These are phyloP conservation scores for Coemansia sp. DNA, from an alignment of 192 early-diverging fungal genomes.

Conservation along the genomic window DNA sequence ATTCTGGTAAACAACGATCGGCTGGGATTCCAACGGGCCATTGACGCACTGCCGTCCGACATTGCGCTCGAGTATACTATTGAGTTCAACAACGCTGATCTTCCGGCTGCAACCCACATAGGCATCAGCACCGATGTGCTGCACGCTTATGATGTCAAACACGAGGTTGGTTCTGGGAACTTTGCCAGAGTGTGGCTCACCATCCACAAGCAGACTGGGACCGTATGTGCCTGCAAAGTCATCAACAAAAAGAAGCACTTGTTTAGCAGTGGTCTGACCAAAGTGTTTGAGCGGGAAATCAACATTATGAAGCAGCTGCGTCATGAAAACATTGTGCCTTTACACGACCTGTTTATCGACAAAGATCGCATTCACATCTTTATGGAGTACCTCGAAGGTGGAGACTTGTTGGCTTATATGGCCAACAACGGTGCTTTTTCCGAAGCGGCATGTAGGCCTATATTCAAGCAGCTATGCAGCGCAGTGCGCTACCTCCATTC, in stretches of 20 bases:
- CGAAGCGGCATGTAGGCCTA: conserved; percentile 35
- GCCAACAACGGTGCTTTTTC: conserved; percentile 35
- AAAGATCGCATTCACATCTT: conserved; percentile 52
- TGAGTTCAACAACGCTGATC: conserved; percentile 13
- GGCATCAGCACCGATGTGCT: conserved; percentile 12
- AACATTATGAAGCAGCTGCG: conserved; percentile 39
- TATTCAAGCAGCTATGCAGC: conserved; percentile 49
- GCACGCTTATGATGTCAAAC: conserved; percentile 50
- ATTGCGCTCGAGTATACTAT: conserved; percentile 47
- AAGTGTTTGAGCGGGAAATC: conserved; percentile 51
- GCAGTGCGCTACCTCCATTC: conserved; percentile 73
- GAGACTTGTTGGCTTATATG: conserved; percentile 48
- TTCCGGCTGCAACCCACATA: too few species aligned
- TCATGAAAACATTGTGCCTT: conserved; percentile 42
- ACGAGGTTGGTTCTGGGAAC: conserved; percentile 46
- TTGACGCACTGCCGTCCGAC: conserved; percentile 28
- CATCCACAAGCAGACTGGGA: conserved; percentile 47
- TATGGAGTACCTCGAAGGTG: conserved; percentile 52
- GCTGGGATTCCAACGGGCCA: conserved; percentile 25
- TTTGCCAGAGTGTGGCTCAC: conserved; percentile 54
- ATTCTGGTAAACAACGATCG: conserved; percentile 49
- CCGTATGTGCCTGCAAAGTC: conserved; percentile 50
- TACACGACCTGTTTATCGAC: conserved; percentile 44
- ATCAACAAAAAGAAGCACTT: conserved; percentile 47
- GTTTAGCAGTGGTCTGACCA: conserved; percentile 40